These are phyloP conservation scores for Pestalotiopsis sp. DNA, from an alignment of 2,329 filamentous ascomycete genomes.

Conservation along the genomic window DNA sequence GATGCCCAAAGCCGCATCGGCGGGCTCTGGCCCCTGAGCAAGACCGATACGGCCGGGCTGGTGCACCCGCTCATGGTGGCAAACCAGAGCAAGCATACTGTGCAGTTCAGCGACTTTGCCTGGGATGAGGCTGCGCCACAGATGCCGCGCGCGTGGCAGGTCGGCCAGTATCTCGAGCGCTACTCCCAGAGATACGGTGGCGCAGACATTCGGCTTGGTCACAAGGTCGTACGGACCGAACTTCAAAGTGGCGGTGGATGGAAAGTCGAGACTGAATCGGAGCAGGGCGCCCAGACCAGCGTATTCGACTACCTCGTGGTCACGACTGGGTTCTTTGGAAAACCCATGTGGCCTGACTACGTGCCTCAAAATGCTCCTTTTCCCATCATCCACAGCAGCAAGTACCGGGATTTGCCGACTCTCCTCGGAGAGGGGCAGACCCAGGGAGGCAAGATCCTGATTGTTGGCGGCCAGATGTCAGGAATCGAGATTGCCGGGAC, in stretches of 20 bases:
- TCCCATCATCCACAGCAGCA: conserved; percentile 69
- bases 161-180: conserved; percentile 70
- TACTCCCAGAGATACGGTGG: conserved; percentile 62
- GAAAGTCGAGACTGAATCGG: conserved; percentile 41
- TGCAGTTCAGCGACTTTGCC: conserved; percentile 72
- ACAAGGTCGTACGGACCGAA: conserved; percentile 45
- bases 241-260: conserved; percentile 38
- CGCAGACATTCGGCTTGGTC: conserved; percentile 51
- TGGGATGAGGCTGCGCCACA: conserved; percentile 66
- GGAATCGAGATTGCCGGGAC: conserved; percentile 77
- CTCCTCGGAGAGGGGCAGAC: conserved; percentile 43
- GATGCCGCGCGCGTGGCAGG: conserved; percentile 77
- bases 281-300: conserved; percentile 40
- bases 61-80: conserved; percentile 70
- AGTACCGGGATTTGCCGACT: conserved; percentile 58
- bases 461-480: conserved; percentile 83
- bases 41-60: conserved; percentile 50
- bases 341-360: conserved; percentile 54
- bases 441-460: conserved; percentile 63
- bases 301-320: conserved; percentile 74
- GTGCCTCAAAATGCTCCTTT: conserved; percentile 38
- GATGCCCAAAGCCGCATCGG: conserved; percentile 69
- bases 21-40: conserved; percentile 72
- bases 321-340: conserved; percentile 76
- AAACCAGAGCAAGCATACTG: conserved; percentile 78